Percentiles rank a stretch among this genome's conserved stretches.
phyloP scores from a whole-genome alignment of 805 yeast species.

The Wickerhamomyces chaumierensis region DNA sequence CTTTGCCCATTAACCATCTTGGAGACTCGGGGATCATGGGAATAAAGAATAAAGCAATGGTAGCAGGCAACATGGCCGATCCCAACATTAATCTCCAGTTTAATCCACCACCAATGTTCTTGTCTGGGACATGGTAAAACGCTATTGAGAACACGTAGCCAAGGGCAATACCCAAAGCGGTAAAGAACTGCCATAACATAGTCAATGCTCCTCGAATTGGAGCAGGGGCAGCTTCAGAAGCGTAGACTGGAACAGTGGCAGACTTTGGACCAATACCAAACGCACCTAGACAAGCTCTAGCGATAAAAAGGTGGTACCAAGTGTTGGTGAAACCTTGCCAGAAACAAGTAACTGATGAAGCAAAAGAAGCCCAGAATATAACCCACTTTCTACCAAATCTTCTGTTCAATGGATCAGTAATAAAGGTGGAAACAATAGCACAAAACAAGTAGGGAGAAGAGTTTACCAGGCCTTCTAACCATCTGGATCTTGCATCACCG shows the following conservation, averaged over 20 bases:
- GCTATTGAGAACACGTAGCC: constrained; percentile 55
- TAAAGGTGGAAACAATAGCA: constrained; percentile 48
- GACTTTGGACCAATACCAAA: constrained; percentile 58
- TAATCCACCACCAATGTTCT: constrained; percentile 23
- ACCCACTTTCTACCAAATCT: constrained; percentile 49
- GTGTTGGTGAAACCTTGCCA: constrained; percentile 48
- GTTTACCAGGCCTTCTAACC: constrained; percentile 52
- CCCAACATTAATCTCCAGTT: constrained; percentile 61
- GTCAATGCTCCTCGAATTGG: constrained; percentile 50
- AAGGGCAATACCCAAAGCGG: constrained; percentile 61
- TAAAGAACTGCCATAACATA: constrained; percentile 63
- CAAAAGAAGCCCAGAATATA: constrained; percentile 45
- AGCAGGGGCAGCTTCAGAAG: constrained; percentile 51
- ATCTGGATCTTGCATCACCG: constrained; percentile 32
- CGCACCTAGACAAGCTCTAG: constrained; percentile 47
- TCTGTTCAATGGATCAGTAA: constrained; percentile 43
- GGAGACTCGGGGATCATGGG: constrained; percentile 63
- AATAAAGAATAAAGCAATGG: constrained; percentile 42
- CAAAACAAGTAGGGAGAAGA: constrained; percentile 59
- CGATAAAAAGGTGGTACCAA: constrained; percentile 57
- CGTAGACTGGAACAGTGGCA: constrained; percentile 58
- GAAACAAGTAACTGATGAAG: constrained; percentile 47
- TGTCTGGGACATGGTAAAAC: constrained; percentile 35
- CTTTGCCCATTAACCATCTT: constrained; percentile 62
- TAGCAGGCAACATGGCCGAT: constrained; percentile 52